Evolutionary conservation across 257 asterid genomes (phyloP).

Genomic region (Capsicum rhomboideum): DNA sequence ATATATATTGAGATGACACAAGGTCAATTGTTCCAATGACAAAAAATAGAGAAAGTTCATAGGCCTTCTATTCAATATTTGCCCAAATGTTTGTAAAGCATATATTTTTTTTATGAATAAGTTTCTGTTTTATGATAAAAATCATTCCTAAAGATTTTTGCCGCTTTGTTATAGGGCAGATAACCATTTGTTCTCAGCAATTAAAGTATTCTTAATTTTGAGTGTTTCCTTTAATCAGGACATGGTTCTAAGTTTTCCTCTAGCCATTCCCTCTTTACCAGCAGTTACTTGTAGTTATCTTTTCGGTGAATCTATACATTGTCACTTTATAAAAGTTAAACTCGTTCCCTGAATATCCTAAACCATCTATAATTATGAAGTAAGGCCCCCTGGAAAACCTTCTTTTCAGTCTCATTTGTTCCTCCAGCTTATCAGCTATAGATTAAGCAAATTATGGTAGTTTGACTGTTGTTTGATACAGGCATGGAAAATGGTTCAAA

Average conservation of each 20-base stretch:
- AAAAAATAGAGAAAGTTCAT: neutral
- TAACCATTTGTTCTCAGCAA: neutral
- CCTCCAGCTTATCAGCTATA: neutral
- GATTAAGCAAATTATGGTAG: neutral
- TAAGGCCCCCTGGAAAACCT: too few species aligned
- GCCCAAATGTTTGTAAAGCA: too few species aligned
- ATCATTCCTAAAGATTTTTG: too few species aligned
- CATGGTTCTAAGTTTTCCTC: too few species aligned
- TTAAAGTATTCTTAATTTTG: too few species aligned
- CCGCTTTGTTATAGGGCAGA: neutral
- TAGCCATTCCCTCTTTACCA: too few species aligned
- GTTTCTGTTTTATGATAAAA: neutral
- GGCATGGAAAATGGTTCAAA: constrained; percentile 57
- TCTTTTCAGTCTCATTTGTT: neutral
- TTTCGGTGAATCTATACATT: too few species aligned
- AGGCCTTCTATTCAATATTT: neutral
- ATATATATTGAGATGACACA: neutral
- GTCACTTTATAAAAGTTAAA: too few species aligned
- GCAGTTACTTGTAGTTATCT: too few species aligned
- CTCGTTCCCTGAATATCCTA: too few species aligned
- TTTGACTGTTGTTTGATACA: neutral
- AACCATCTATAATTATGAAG: too few species aligned
- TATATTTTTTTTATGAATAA: neutral
- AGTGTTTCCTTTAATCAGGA: too few species aligned
- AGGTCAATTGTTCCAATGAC: neutral